Percentiles rank a stretch among this genome's conserved stretches.
Conservation (phyloP, 768 basidiomycete species). For the Psilocybe sp. region DNA sequence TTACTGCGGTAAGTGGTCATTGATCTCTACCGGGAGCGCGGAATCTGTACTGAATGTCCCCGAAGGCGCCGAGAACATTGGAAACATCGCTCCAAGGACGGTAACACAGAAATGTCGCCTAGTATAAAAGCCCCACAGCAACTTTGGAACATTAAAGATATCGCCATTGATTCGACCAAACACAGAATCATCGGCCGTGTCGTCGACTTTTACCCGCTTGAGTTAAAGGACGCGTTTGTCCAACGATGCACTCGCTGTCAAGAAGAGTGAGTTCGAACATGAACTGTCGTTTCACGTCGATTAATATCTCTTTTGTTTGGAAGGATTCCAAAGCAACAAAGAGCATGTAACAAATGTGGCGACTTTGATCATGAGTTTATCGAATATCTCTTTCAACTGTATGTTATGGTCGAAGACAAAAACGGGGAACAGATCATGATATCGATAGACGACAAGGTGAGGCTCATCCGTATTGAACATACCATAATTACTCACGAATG, state of each 20-base stretch:
- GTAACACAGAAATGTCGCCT: background rate
- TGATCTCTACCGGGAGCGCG: conserved; percentile 5
- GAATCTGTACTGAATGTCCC: background rate
- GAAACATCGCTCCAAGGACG: conserved; percentile 8
- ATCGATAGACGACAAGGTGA: conserved; percentile 46
- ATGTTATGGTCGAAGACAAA: conserved; percentile 51
- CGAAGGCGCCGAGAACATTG: conserved; percentile 28
- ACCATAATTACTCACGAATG: background rate
- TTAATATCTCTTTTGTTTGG: conserved; percentile 1
- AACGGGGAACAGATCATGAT: conserved; percentile 39
- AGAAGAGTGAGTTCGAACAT: conserved; percentile 35
- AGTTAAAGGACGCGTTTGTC: conserved; percentile 44
- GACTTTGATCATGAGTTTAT: conserved; percentile 52
- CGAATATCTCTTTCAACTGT: conserved; percentile 46
- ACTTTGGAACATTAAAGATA: conserved; percentile 33
- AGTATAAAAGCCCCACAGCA: conserved; percentile 4
- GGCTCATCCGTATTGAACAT: background rate
- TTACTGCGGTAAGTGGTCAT: conserved; percentile 33
- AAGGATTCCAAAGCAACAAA: conserved; percentile 42
- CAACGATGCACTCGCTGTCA: conserved; percentile 53
- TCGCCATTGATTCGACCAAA: conserved; percentile 32
- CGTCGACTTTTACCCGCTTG: conserved; percentile 54
- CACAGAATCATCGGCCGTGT: conserved; percentile 48
- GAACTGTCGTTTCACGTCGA: background rate
- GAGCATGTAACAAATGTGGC: conserved; percentile 49